Evolutionary conservation across 1,284 basidiomycete genomes (phyloP).

Genomic region (Sporisorium iseilematis-ciliati): DNA sequence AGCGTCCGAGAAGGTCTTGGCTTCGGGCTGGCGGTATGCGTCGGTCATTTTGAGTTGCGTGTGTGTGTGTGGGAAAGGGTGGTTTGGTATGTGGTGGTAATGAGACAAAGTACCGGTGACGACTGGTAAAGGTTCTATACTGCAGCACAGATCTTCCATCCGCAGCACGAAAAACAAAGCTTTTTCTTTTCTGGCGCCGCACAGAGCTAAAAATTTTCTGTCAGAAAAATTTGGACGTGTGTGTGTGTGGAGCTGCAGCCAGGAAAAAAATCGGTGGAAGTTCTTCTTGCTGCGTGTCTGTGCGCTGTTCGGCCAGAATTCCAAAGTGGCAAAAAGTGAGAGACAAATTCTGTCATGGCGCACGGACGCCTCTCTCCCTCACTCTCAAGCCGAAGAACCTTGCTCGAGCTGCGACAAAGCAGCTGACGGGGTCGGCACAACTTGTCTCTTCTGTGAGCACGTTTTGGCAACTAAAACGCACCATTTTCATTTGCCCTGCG

Average conservation of each 20-base stretch:
- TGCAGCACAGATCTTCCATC: conserved; percentile 1
- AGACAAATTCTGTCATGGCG: too few relatives aligned
- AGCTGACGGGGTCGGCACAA: too few relatives aligned
- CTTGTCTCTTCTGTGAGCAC: too few relatives aligned
- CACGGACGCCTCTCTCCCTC: too few relatives aligned
- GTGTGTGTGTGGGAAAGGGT: not conserved
- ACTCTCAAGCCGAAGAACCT: too few relatives aligned
- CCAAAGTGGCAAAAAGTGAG: conserved; percentile 13
- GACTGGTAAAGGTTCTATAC: too few relatives aligned
- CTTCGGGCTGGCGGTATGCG: conserved; percentile 43
- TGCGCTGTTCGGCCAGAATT: conserved; percentile 2
- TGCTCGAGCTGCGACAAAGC: too few relatives aligned
- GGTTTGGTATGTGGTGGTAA: not conserved
- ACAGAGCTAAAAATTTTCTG: conserved; percentile 3
- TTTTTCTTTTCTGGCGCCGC: not conserved
- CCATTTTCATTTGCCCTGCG: too few relatives aligned
- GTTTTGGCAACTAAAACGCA: too few relatives aligned
- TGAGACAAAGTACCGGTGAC: not conserved
- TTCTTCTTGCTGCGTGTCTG: conserved; percentile 34
- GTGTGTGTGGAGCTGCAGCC: not conserved
- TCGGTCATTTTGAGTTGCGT: conserved; percentile 28
- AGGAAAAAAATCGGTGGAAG: conserved; percentile 24
- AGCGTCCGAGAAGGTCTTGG: conserved; percentile 49
- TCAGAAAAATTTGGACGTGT: not conserved
- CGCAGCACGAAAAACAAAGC: conserved; percentile 2